Percentiles rank a stretch among this genome's conserved stretches.
These are phyloP conservation scores for Alternaria ethzedia DNA, from an alignment of 2,329 filamentous ascomycete genomes.

Conservation along the genomic window DNA sequence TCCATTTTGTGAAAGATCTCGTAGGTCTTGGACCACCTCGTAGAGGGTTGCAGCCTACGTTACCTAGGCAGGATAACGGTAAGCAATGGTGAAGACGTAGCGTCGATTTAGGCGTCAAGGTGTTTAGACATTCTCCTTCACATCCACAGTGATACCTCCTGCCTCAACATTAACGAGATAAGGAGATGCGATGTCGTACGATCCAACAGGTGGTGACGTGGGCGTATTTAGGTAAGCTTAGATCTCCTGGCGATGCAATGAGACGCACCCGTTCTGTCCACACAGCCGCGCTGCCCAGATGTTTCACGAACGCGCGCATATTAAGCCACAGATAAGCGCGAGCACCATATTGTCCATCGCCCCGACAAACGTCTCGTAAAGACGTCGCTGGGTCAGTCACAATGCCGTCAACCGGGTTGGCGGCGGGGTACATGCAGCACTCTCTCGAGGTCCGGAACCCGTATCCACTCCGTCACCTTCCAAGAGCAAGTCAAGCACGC, in stretches of 20 bases:
- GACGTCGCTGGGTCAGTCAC: background rate
- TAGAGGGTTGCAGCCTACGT: too few species aligned
- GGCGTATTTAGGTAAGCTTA: too few species aligned
- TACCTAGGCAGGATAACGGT: too few species aligned
- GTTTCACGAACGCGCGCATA: background rate
- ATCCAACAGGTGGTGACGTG: background rate
- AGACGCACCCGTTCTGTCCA: background rate
- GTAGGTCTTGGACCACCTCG: too few species aligned
- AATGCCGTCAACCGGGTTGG: constrained; percentile 3
- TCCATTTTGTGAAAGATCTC: too few species aligned
- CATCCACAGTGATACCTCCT: too few species aligned
- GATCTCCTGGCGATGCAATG: background rate
- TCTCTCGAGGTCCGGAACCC: background rate
- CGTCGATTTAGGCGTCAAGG: too few species aligned
- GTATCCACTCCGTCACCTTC: constrained; percentile 7
- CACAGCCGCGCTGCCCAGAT: background rate
- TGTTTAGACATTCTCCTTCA: too few species aligned
- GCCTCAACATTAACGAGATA: too few species aligned
- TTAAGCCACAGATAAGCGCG: background rate
- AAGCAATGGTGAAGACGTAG: too few species aligned
- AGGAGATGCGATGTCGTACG: too few species aligned
- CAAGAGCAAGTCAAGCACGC: constrained; percentile 15
- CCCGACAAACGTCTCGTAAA: background rate
- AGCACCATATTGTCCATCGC: background rate
- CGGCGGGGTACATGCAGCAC: background rate